Evolutionary conservation across 352 stramenopile genomes (phyloP), one percentile per base, ranked within the genome.

Genomic region (Sclerospora graminicola): DNA sequence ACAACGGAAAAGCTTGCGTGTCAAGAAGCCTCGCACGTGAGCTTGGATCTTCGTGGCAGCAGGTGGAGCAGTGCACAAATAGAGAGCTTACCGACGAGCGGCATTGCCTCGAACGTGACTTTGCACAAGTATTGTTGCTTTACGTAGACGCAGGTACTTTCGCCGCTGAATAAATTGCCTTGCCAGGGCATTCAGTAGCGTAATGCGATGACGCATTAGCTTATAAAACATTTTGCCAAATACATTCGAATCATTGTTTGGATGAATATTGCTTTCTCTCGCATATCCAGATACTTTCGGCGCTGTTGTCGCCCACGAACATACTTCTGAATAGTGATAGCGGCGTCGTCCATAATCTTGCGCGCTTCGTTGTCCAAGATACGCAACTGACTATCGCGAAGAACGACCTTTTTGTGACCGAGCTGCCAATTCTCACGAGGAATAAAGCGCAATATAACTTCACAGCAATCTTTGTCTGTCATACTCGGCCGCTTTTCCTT

Each of bases 381-480:
- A 9, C 82, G 77, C 29, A 94, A 51, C 33, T 91, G 79, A 24
- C 73, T 84, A 44, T 94, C 82, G 33, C 82, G 78, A 40, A 94
- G 62, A 27, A 94, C 91, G 0, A 94, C 82, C 39, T 94, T 94
- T 45, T 89, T 89, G 64, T 94, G 75, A 13, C 82, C 82, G 10
- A 94, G 49, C 39, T 94, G 82, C 82, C 82, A 94, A 45, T 90
- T 94, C 29, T 89, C 75, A 18, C 82, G 77, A 19, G 76, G 63
- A 19, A 94, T 66, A 33, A 82, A 81, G 4, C 66, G 66, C 39
- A 94, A 48, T 19, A 94, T 94, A 31, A 90, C 60, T 54, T 91
- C 77, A 34, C 79, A 94, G 8, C 73, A 86, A 7, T 86, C 69
- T 51, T 84, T 89, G 44, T 90, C 68, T 1, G 67, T 82, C 64